phyloP scores from a whole-genome alignment of 805 yeast species.

The Candida suzukii region DNA sequence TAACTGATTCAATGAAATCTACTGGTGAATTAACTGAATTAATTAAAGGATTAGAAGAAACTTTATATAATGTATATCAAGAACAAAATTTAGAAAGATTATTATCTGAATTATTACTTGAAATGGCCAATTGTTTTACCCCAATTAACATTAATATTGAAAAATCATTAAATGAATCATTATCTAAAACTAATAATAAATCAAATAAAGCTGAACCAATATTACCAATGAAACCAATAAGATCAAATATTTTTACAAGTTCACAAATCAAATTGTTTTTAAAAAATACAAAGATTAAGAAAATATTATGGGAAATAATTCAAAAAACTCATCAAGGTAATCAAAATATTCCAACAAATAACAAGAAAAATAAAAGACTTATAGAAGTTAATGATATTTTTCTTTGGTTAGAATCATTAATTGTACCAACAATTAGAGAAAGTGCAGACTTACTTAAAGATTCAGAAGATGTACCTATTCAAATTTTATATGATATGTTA shows the following conservation, averaged over 20 bases:
- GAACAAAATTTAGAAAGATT: background rate
- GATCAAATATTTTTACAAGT: no score
- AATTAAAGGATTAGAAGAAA: background rate
- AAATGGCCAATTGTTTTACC: background rate
- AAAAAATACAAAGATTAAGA: no score
- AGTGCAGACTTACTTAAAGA: slow-evolving; percentile 12
- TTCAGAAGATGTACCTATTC: slow-evolving; percentile 14
- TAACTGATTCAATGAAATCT: background rate
- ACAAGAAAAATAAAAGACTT: no score
- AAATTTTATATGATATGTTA: slow-evolving; percentile 22
- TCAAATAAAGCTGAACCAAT: no score
- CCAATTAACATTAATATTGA: no score
- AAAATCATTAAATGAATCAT: no score
- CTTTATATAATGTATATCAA: background rate
- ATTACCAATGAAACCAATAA: no score
- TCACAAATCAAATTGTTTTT: no score
- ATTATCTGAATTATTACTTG: background rate
- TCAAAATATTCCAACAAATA: background rate
- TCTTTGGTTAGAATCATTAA: slow-evolving; percentile 21
- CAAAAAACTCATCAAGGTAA: background rate
- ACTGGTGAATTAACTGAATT: background rate
- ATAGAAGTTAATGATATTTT: slow-evolving; percentile 1
- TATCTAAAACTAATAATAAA: no score
- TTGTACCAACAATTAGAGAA: slow-evolving; percentile 13
- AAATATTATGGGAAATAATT: background rate